These are phyloP conservation scores for Apiospora arundinis DNA, from an alignment of 2,329 filamentous ascomycete species.

Conservation along the genomic window DNA sequence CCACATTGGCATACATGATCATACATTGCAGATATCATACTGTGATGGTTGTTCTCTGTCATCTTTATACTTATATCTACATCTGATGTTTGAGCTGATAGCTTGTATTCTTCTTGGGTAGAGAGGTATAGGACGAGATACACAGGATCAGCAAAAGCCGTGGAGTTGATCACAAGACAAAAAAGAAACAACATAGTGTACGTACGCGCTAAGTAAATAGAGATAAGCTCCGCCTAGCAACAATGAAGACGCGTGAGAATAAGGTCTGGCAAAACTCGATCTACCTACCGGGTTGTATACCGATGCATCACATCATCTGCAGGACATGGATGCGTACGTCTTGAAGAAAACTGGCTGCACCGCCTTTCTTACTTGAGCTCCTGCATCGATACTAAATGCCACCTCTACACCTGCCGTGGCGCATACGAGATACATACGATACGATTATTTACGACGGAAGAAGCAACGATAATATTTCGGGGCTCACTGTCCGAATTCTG, in stretches of 20 bases:
- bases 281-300: neutral
- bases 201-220: too few relatives aligned
- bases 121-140: neutral
- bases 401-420: neutral
- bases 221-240: too few relatives aligned
- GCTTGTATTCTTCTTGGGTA: neutral
- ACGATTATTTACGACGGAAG: too few relatives aligned
- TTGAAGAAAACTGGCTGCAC: neutral
- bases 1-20: too few relatives aligned
- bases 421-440: neutral
- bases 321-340: neutral
- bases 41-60: too few relatives aligned
- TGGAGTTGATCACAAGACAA: neutral
- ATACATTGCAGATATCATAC: too few relatives aligned
- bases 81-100: neutral
- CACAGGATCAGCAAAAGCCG: neutral
- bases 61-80: too few relatives aligned
- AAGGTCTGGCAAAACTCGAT: neutral
- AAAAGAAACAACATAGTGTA: neutral
- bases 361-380: neutral
- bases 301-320: neutral
- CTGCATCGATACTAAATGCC: neutral
- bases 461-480: neutral
- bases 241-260: too few relatives aligned
- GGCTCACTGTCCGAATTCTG: neutral